These are phyloP conservation scores for Mycotypha africana DNA, from an alignment of 371 early-diverging fungal species.

Conservation along the genomic window DNA sequence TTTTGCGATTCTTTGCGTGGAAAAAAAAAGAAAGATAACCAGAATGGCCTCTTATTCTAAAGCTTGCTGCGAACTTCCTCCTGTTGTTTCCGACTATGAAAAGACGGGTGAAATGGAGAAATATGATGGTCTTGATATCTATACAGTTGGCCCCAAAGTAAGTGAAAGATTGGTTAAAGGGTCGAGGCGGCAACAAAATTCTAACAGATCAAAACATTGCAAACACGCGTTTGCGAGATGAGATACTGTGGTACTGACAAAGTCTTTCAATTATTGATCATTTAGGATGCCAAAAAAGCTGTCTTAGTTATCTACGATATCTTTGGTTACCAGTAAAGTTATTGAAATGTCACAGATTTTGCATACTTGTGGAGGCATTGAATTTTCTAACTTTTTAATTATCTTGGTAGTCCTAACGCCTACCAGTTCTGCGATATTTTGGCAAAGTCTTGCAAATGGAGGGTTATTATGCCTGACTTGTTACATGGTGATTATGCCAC, in stretches of 20 bases:
- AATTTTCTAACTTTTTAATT: background rate
- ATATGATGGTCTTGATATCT: slow-evolving; percentile 35
- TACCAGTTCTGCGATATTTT: slow-evolving; percentile 65
- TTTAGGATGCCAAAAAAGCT: slow-evolving; percentile 36
- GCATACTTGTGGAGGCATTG: no score
- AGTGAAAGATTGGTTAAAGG: background rate
- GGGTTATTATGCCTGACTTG: slow-evolving; percentile 65
- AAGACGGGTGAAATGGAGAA: slow-evolving; percentile 47
- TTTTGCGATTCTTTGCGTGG: background rate
- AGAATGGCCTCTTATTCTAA: slow-evolving; percentile 48
- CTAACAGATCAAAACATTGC: no score
- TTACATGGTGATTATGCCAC: slow-evolving; percentile 48
- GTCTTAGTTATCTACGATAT: slow-evolving; percentile 47
- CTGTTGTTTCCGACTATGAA: slow-evolving; percentile 52
- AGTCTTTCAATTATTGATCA: no score
- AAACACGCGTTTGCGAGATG: no score
- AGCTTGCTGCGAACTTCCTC: slow-evolving; percentile 61
- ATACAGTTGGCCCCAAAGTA: slow-evolving; percentile 34
- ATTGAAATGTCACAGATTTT: no score
- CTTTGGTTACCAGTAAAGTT: slow-evolving; percentile 34
- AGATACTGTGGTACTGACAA: no score
- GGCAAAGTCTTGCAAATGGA: slow-evolving; percentile 48
- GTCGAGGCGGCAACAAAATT: no score
- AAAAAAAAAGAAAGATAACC: no score
- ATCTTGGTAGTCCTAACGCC: slow-evolving; percentile 34